Evolutionary conservation across 495 filamentous ascomycete species (phyloP).

Genomic region (Annulohypoxylon bovei): DNA sequence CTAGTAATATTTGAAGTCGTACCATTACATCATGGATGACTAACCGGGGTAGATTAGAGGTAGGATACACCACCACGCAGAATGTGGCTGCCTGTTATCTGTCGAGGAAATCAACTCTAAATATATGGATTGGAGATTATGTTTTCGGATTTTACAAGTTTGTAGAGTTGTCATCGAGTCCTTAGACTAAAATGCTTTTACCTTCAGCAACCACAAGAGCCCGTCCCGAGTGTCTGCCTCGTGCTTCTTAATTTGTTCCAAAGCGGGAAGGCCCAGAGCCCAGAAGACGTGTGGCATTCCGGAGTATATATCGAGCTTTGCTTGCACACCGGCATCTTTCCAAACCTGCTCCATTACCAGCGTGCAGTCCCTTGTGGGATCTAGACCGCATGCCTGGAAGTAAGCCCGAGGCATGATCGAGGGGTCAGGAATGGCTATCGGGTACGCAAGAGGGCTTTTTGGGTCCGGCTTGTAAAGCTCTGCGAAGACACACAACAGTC

Average conservation of each 20-base stretch:
- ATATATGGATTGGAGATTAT: neutral
- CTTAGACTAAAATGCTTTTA: neutral
- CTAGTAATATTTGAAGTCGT: no score
- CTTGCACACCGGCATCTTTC: slow-evolving; percentile 45
- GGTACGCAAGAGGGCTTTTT: slow-evolving; percentile 4
- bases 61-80: no score
- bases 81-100: neutral
- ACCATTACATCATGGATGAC: no score
- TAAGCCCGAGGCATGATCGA: slow-evolving; percentile 43
- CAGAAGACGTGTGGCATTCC: slow-evolving; percentile 50
- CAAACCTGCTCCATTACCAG: slow-evolving; percentile 52
- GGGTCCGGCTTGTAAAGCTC: slow-evolving; percentile 10
- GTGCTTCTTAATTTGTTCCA: slow-evolving; percentile 37
- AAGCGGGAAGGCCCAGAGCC: slow-evolving; percentile 29
- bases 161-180: neutral
- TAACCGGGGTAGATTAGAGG: neutral
- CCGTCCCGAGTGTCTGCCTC: slow-evolving; percentile 9
- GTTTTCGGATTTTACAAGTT: neutral
- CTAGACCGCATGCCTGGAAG: slow-evolving; percentile 50
- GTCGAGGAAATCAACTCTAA: neutral
- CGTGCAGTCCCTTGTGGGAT: slow-evolving; percentile 51
- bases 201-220: slow-evolving; percentile 29
- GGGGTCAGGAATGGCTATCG: slow-evolving; percentile 36
- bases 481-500: neutral
- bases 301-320: slow-evolving; percentile 50